Percentiles rank a stretch among this genome's conserved stretches.
Evolutionary conservation across 1,284 basidiomycete species (phyloP).

Genomic region (Ganoderma boninense): DNA sequence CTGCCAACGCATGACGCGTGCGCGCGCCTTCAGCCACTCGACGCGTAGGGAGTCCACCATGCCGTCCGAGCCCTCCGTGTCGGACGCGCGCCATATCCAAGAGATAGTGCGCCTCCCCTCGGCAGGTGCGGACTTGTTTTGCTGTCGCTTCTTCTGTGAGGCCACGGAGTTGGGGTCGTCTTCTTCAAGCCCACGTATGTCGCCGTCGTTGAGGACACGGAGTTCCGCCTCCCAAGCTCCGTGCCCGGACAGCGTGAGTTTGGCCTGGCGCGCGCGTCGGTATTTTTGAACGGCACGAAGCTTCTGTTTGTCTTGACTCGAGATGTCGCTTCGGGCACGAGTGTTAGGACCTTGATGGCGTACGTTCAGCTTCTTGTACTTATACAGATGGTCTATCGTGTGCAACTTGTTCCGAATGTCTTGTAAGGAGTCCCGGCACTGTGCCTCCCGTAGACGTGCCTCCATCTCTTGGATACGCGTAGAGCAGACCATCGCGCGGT

Average conservation of each 20-base stretch:
- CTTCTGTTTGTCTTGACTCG: background rate
- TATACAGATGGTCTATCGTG: conserved; percentile 34
- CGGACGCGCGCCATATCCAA: too few relatives aligned
- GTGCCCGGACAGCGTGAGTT: background rate
- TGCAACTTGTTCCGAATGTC: conserved; percentile 40
- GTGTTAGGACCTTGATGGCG: background rate
- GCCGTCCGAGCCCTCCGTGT: too few relatives aligned
- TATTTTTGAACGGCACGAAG: background rate
- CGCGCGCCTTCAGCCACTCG: too few relatives aligned
- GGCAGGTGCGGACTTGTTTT: too few relatives aligned
- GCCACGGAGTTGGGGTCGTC: background rate
- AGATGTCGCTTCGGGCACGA: background rate
- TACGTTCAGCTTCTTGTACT: conserved; percentile 19
- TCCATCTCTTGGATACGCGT: conserved; percentile 28
- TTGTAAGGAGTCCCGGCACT: conserved; percentile 38
- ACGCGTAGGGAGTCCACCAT: too few relatives aligned
- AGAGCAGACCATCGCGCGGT: conserved; percentile 7
- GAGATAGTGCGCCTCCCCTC: too few relatives aligned
- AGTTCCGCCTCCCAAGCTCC: background rate
- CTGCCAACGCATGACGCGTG: too few relatives aligned
- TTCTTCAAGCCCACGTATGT: background rate
- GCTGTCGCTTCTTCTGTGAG: background rate
- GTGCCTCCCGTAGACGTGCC: conserved; percentile 39
- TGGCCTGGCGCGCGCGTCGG: background rate
- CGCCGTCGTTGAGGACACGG: background rate